Conservation (phyloP, 2,329 filamentous ascomycete genomes). For the Aphanoascus verrucosus region DNA sequence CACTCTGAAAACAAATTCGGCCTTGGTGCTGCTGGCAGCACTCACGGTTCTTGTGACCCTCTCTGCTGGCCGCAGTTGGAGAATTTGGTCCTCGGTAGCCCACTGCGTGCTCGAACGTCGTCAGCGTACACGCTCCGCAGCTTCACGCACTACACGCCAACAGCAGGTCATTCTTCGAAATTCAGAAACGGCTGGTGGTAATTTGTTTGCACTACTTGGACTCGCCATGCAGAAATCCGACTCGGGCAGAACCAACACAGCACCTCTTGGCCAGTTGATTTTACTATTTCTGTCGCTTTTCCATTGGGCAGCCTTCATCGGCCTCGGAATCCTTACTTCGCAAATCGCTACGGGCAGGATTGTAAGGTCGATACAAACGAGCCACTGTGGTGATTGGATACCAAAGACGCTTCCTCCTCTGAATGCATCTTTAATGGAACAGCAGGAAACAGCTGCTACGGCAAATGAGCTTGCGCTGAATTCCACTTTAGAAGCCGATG, state of each 20-base stretch:
- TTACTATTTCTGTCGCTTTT: conserved; percentile 1
- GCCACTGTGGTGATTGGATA: neutral
- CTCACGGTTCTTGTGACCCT: conserved; percentile 10
- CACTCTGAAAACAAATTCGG: conserved; percentile 4
- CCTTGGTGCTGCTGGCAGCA: conserved; percentile 2
- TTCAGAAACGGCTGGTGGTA: conserved; percentile 2
- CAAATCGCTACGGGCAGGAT: conserved; percentile 5
- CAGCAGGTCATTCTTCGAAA: conserved; percentile 6
- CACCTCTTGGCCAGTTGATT: neutral
- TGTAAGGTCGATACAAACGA: conserved; percentile 2
- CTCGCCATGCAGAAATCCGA: neutral
- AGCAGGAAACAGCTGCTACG: neutral
- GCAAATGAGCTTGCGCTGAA: conserved; percentile 5
- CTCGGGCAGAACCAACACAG: neutral
- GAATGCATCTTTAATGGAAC: conserved; percentile 1
- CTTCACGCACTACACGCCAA: neutral
- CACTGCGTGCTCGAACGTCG: neutral
- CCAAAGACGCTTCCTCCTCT: neutral
- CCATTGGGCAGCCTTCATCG: conserved; percentile 3
- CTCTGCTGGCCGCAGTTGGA: conserved; percentile 8
- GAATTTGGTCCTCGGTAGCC: neutral
- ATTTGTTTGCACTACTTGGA: neutral
- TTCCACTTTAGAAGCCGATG: conserved; percentile 2
- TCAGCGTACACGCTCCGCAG: neutral
- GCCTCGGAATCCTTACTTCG: conserved; percentile 5